Evolutionary conservation across 2,329 filamentous ascomycete species (phyloP), one percentile per base, ranked within the genome.

Genomic region (Ascochyta viciae-villosae): DNA sequence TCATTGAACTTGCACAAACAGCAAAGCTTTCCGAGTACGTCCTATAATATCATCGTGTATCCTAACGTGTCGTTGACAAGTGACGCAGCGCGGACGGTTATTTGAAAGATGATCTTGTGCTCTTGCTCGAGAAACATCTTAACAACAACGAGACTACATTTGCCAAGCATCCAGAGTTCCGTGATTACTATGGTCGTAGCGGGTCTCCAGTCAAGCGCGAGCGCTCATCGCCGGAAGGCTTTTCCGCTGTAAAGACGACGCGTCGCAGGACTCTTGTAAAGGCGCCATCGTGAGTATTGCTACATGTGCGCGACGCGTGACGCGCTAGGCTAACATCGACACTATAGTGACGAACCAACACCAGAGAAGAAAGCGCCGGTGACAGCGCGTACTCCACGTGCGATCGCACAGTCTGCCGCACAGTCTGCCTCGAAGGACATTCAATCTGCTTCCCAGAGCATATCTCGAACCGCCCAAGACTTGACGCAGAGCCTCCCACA

Each of bases 91-190:
- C 85, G 70, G 87, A 91, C 64, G 81, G 83, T 53, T 79, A 89
- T 62, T 90, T 89, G 76, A 96, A 96, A 78, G 81, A 83, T 62
- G 92, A 96, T 44, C 85, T 98, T 57, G 91, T 94, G 71, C 65
- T 70, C 9, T 50, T 62, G 38, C 62, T 75, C 26, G 64, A 64
- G 29, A 57, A 57, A 4, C 65, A 82, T 41, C 69, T 75, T 37
- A 69, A 86, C 64, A 82, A 85, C 60, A 89, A 96, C 78, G 82
- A 85, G 65, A 80, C 84, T 61, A 82, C 82, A 58, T 89, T 90
- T 72, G 81, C 83, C 48, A 80, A 81, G 55, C 85, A 92, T 63
- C 78, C 87, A 50, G 81, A 80, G 51, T 85, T 96, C 72, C 79
- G 83, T 58, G 87, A 89, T 57, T 97, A 92, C 83, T 97, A 91